A percentile compares a stretch with the other conserved stretches of the same genome.
Conservation (phyloP, 106 monocot genomes). For the Dendrobium huoshanense region DNA sequence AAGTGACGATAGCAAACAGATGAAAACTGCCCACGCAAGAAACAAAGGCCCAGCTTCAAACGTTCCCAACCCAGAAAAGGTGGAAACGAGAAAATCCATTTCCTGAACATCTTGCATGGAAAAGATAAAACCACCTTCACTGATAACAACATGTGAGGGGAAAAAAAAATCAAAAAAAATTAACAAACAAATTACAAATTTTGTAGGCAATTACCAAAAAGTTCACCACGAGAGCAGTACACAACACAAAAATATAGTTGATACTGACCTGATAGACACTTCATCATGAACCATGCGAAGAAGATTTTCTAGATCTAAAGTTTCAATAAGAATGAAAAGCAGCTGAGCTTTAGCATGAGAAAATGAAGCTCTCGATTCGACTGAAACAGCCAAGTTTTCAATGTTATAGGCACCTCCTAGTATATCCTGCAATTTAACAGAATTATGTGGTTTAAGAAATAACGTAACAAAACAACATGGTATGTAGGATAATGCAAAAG, state of each 20-base stretch:
- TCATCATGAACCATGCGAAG: conserved; percentile 77
- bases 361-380: conserved; percentile 59
- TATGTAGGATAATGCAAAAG: background rate
- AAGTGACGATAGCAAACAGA: conserved; percentile 67
- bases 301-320: conserved; percentile 82
- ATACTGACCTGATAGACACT: conserved; percentile 60
- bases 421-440: conserved; percentile 36
- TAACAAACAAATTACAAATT: background rate
- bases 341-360: conserved; percentile 59
- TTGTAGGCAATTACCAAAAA: background rate
- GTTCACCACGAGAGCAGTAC: conserved; percentile 7
- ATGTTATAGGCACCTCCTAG: conserved; percentile 47
- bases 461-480: background rate
- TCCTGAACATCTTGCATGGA: conserved; percentile 64
- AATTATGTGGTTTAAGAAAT: background rate
- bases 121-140: conserved; percentile 42
- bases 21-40: conserved; percentile 89
- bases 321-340: conserved; percentile 84
- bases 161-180: background rate
- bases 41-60: conserved; percentile 68
- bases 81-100: conserved; percentile 75
- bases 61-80: conserved; percentile 30
- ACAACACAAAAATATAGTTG: background rate
- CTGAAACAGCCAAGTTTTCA: conserved; percentile 61
- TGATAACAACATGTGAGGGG: conserved; percentile 14